These are phyloP conservation scores for Terana coerulea DNA, from an alignment of 768 basidiomycete genomes.

Conservation along the genomic window DNA sequence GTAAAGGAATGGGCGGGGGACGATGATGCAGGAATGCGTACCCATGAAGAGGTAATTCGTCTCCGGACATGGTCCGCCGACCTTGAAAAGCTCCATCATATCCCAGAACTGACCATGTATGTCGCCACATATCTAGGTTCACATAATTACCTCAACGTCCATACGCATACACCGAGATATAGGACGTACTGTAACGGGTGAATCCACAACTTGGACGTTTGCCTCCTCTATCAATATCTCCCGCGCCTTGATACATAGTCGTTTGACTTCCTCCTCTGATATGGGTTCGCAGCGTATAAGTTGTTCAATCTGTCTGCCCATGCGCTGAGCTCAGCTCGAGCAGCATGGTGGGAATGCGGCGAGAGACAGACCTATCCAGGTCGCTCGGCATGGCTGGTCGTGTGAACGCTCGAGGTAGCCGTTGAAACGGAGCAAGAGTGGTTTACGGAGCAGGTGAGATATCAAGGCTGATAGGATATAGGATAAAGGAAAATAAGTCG, in stretches of 20 bases:
- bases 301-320: slow-evolving; percentile 85
- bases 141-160: too few relatives aligned
- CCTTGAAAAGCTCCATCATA: slow-evolving; percentile 91
- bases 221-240: slow-evolving; percentile 98
- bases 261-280: slow-evolving; percentile 93
- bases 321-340: slow-evolving; percentile 7
- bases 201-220: slow-evolving; percentile 94
- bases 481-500: not conserved
- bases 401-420: not conserved
- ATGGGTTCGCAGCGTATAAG: slow-evolving; percentile 92
- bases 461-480: not conserved
- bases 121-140: slow-evolving; percentile 92
- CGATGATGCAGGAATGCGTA: slow-evolving; percentile 31
- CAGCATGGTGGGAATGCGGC: slow-evolving; percentile 22
- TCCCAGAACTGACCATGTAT: slow-evolving; percentile 98
- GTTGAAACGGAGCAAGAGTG: not conserved
- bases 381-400: slow-evolving; percentile 48
- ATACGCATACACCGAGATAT: too few relatives aligned
- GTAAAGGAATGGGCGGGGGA: not conserved
- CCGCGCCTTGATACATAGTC: slow-evolving; percentile 91
- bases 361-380: slow-evolving; percentile 54
- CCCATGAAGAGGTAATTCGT: slow-evolving; percentile 98
- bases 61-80: slow-evolving; percentile 88
- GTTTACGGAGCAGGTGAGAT: not conserved
- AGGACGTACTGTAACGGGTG: slow-evolving; percentile 84